Base-by-base conservation (phyloP, 2,329 filamentous ascomycete genomes). In the Knufia fluminis region DNA sequence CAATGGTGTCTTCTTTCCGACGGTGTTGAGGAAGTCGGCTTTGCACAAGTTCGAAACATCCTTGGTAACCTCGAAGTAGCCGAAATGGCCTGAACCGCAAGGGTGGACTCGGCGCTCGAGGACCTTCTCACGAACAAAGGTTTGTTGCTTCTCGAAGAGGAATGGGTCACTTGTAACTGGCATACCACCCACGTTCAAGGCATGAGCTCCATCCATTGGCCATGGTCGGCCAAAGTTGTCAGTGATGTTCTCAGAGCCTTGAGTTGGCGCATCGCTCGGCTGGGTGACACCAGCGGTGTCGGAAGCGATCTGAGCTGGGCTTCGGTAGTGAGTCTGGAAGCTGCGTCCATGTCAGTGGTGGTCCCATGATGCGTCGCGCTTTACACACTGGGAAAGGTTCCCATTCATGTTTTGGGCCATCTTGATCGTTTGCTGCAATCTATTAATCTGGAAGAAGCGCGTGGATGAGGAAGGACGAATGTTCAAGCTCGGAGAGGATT, bases 251-350 rank as follows among this genome's bases (percentile, higher is more conserved):
- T 42, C 4, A 6, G 39, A 42, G 20, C 39, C 23, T 9, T 42
- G 17, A 4, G 39, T 42, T n/a, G 17, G 19, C 14, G 7, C 12
- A 4, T 42, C 8, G 10, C 10, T 85, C 0, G 84, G 84, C 14
- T 88, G 67, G 0, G 82, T 87, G 31, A 89, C 76, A 22, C 82
- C 87, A 8, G 80, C 83, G 1, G 88, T 88, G 59, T 83, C 80
- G 3, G 94, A 68, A 49, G 95, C 83, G 51, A 76, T 78, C 69
- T 94, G 88, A 4, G 89, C 89, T n/a, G 39, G 16, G 22, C 39
- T 20, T 22, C 39, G 4, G 20, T 42, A 42, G 7, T 9, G 19
- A n/a, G 7, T 49, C 6, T 22, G 35, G 35, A 49, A 44, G 36
- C 33, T 49, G 26, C 4, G n/a, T 12, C 12, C 26, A 28, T 28